Percentiles rank a stretch among this genome's conserved stretches.
phyloP scores from a whole-genome alignment of 2,329 filamentous ascomycete genomes.

The Myriosclerotinia curreyana region DNA sequence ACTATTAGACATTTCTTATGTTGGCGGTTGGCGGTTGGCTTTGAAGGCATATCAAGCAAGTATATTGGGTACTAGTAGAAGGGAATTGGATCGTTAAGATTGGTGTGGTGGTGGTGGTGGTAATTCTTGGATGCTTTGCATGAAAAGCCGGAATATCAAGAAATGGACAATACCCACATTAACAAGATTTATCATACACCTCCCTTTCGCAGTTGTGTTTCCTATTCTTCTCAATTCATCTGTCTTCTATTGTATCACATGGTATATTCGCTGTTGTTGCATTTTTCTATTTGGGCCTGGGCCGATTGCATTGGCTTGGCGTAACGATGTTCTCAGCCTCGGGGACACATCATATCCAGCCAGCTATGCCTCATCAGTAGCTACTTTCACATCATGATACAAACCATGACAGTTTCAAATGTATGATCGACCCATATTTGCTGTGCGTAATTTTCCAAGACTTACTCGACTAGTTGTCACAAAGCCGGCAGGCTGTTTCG shows the following conservation, averaged over 20 bases:
- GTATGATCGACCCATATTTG: not conserved
- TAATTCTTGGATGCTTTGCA: not conserved
- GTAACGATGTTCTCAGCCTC: constrained; percentile 3
- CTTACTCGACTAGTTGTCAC: not conserved
- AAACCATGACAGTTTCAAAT: not conserved
- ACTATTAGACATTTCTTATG: constrained; percentile 1
- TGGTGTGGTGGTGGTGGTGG: not conserved
- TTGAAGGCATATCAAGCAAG: not conserved
- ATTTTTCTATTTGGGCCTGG: not conserved
- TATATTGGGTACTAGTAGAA: constrained; percentile 12
- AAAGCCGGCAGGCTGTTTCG: not conserved
- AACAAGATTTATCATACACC: not conserved
- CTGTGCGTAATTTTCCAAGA: not conserved
- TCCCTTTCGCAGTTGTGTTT: not conserved
- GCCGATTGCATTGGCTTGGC: not conserved
- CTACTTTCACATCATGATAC: not conserved
- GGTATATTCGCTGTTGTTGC: not conserved
- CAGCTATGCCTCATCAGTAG: not conserved
- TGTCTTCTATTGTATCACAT: not conserved
- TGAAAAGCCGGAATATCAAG: not conserved
- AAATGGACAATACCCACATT: constrained; percentile 2
- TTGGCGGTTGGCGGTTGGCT: not conserved
- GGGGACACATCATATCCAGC: not conserved
- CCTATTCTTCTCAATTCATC: not conserved
- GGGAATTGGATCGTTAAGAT: constrained; percentile 8